phyloP scores from a whole-genome alignment of 2,329 filamentous ascomycete species.

The Colletotrichum sp. region DNA sequence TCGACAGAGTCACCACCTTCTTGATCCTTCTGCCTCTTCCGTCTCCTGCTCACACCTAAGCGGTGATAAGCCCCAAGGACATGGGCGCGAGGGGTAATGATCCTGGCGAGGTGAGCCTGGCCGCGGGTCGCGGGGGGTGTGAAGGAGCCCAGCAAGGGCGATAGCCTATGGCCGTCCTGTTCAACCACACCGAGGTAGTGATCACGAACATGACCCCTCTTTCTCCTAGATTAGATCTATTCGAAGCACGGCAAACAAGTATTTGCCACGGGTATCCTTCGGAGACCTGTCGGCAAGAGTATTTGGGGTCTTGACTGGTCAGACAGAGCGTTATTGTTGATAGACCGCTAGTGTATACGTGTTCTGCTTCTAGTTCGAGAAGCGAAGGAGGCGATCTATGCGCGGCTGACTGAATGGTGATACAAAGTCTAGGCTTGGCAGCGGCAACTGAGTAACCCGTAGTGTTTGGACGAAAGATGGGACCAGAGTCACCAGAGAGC shows the following conservation, averaged over 20 bases:
- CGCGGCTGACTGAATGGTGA: conserved; percentile 5
- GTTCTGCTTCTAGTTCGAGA: neutral
- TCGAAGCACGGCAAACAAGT: neutral
- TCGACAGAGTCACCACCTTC: neutral
- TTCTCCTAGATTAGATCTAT: neutral
- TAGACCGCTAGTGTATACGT: neutral
- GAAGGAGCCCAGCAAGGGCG: neutral
- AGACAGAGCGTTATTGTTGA: neutral
- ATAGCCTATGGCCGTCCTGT: neutral
- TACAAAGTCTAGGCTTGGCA: neutral
- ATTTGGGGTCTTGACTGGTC: neutral
- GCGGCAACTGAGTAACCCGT: conserved; percentile 7
- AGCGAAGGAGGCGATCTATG: conserved; percentile 1
- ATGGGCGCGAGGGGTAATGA: neutral
- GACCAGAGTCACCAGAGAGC: neutral
- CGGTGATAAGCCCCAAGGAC: neutral
- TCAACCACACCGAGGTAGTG: neutral
- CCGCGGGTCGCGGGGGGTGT: neutral
- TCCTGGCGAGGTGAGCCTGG: neutral
- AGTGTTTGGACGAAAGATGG: neutral
- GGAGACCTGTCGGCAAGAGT: conserved; percentile 18
- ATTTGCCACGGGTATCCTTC: neutral
- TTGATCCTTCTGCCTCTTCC: neutral
- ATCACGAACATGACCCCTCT: conserved; percentile 3
- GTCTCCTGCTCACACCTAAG: neutral